Percentiles rank a stretch among this genome's conserved stretches.
phyloP scores from a whole-genome alignment of 148 eudicot genomes.

The Hydrangea macrophylla region DNA sequence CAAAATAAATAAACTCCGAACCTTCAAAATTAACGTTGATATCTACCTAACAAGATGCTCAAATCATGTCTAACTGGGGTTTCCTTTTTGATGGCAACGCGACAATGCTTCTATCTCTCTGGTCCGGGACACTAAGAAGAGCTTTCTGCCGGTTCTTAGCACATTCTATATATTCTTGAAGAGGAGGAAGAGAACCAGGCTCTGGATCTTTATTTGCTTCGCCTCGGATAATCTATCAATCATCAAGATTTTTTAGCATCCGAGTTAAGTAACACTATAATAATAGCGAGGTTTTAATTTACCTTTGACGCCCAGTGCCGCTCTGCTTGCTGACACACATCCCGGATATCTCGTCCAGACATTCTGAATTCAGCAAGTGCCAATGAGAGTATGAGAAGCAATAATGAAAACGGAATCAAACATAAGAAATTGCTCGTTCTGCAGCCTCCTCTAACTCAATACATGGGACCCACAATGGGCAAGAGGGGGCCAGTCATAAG shows the following conservation, averaged over 20 bases:
- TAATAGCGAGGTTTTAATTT: slow-evolving; percentile 4
- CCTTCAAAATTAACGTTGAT: too few relatives aligned
- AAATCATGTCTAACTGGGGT: slow-evolving; percentile 50
- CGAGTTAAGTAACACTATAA: neutral
- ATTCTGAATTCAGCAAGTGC: slow-evolving; percentile 42
- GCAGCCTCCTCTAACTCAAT: too few relatives aligned
- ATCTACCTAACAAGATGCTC: too few relatives aligned
- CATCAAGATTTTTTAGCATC: slow-evolving; percentile 4
- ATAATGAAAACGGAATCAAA: too few relatives aligned
- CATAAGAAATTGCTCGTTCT: too few relatives aligned
- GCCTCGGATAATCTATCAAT: slow-evolving; percentile 63
- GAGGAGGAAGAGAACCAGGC: slow-evolving; percentile 67
- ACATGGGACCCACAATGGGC: too few relatives aligned
- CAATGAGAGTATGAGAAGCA: slow-evolving; percentile 4
- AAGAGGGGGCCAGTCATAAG: too few relatives aligned
- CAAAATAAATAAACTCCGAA: too few relatives aligned
- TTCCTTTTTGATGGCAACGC: slow-evolving; percentile 31
- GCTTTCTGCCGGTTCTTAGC: slow-evolving; percentile 49
- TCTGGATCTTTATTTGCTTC: slow-evolving; percentile 43
- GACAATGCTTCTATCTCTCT: slow-evolving; percentile 28
- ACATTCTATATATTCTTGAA: slow-evolving; percentile 61
- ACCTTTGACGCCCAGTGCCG: slow-evolving; percentile 99
- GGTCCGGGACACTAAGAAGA: slow-evolving; percentile 41
- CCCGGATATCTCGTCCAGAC: slow-evolving; percentile 92
- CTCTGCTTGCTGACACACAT: slow-evolving; percentile 95